Conservation (phyloP, 1,284 basidiomycete species). For the Neonothopanus nambi region DNA sequence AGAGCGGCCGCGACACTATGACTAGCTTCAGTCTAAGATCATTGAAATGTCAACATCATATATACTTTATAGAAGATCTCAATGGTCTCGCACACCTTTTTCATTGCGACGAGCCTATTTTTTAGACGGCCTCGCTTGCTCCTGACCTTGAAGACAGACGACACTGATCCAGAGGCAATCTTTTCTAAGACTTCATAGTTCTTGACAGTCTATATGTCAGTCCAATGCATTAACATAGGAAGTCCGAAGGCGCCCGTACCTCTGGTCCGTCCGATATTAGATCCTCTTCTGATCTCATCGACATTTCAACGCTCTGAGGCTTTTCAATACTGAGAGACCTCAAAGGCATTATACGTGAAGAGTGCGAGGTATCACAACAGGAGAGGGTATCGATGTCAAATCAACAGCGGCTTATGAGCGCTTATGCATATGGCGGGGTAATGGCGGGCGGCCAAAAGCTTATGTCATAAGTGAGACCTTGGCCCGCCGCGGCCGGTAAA, state of each 20-base stretch:
- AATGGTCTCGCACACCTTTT: slow-evolving; percentile 32
- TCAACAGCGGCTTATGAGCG: no score
- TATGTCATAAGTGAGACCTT: no score
- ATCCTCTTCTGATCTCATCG: not conserved
- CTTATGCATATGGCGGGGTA: no score
- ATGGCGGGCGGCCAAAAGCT: no score
- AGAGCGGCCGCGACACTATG: slow-evolving; percentile 13
- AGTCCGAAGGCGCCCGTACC: not conserved
- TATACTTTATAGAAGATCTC: no score
- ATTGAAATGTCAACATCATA: not conserved
- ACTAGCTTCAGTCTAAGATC: slow-evolving; percentile 3
- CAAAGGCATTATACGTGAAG: no score
- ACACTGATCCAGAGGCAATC: slow-evolving; percentile 28
- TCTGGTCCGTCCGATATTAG: not conserved
- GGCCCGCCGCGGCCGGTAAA: no score
- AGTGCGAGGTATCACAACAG: no score
- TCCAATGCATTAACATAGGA: not conserved
- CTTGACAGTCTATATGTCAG: slow-evolving; percentile 22
- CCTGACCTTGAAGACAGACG: slow-evolving; percentile 37
- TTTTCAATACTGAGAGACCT: no score
- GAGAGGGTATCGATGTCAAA: no score
- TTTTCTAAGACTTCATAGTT: slow-evolving; percentile 42
- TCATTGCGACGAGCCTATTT: slow-evolving; percentile 40
- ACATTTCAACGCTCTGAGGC: no score
- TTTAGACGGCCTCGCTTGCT: slow-evolving; percentile 43